A percentile compares a stretch with the other conserved stretches of the same genome.
Conservation (phyloP, 106 monocot species). For the Allium cepa region DNA sequence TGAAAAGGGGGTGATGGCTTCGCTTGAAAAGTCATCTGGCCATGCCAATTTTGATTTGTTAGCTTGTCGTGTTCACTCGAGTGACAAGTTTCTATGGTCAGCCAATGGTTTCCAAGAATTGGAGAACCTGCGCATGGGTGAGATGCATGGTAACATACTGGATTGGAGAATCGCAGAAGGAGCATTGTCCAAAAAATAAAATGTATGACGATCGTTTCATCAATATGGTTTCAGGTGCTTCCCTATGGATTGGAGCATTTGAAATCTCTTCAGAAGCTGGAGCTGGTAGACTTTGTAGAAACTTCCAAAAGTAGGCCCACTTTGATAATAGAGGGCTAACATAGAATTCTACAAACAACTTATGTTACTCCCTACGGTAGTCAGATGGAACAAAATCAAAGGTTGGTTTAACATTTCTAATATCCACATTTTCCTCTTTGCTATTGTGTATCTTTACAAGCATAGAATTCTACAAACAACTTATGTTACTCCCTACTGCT, state of each 20-base stretch:
- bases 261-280: neutral
- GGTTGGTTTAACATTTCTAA: too few species aligned
- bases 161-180: neutral
- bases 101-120: conserved; percentile 1
- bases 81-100: neutral
- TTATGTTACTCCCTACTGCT: too few species aligned
- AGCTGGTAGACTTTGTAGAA: neutral
- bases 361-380: neutral
- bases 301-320: neutral
- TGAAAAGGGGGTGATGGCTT: neutral
- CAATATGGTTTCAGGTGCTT: neutral
- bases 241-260: neutral
- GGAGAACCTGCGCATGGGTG: neutral
- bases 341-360: neutral
- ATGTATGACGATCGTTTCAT: neutral
- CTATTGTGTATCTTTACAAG: too few species aligned
- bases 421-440: too few species aligned
- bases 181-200: neutral
- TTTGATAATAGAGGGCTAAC: neutral
- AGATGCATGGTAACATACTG: too few species aligned
- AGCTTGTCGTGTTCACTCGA: neutral
- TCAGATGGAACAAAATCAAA: neutral
- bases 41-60: neutral
- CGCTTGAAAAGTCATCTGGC: neutral
- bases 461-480: too few species aligned